Evolutionary conservation across 78 protist species (phyloP), one percentile per base, ranked within the genome.

Genomic region (Guillardia theta): DNA sequence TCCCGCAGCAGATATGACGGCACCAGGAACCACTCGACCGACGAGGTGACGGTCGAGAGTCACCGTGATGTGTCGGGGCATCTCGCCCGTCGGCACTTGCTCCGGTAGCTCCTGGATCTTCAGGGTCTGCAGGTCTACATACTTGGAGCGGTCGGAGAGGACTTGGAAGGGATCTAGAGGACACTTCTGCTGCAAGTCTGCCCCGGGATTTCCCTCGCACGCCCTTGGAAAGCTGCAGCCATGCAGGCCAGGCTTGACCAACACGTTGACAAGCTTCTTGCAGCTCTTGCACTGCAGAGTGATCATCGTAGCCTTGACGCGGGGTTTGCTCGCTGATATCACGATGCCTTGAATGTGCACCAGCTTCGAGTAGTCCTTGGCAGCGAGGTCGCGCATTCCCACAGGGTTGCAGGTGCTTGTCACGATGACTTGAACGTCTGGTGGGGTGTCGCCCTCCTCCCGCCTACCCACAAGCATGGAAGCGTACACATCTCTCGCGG

Each of bases 101-200:
- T 99, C 99, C 19, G 99, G 99, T 19, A 83, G 24, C 95, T 99
- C 99, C 94, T 99, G 99, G 44, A 99, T 93, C 95, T 99, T 99
- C 64, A 99, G 90, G 46, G 95, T 78, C 87, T 99, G 99, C 48
- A 94, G 98, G 92, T 98, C 98, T n/a, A 97, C 94, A 95, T 93
- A 98, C 78, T 53, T 76, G 36, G 95, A 96, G 10, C 47, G 22
- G 50, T 97, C 99, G 18, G 98, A 41, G 4, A 98, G 48, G 39
- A 98, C 87, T 22, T 64, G 47, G 90, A 93, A 98, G 30, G 99
- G 99, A 77, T 96, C 98, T 39, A 95, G 95, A 33, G 97, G 98
- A 76, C 99, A 97, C n/a, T n/a, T n/a, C n/a, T n/a, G n/a, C n/a
- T n/a, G n/a, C n/a, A n/a, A 30, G 24, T 21, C 44, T 0, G 39